Conservation (phyloP, 495 filamentous ascomycete genomes). For the Podospora didyma region DNA sequence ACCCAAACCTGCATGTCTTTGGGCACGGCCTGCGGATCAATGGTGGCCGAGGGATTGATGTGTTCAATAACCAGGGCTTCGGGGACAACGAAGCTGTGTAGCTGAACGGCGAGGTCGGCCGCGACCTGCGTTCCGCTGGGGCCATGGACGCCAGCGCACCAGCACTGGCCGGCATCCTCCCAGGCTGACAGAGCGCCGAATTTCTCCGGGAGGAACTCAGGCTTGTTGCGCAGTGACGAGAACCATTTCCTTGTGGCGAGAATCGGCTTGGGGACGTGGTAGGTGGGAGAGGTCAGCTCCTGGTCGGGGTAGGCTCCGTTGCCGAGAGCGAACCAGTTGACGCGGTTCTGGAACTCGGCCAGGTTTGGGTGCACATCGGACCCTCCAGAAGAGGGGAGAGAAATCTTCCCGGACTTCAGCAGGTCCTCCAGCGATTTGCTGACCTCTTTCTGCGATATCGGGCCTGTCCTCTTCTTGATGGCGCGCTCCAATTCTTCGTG, state of each 20-base stretch:
- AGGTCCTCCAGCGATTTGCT: constrained; percentile 29
- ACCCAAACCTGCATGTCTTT: constrained; percentile 59
- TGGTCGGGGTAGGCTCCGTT: constrained; percentile 32
- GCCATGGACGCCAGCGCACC: constrained; percentile 49
- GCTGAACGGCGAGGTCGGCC: constrained; percentile 45
- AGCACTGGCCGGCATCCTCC: constrained; percentile 63
- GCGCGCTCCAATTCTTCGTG: too few species aligned
- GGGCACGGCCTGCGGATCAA: constrained; percentile 54
- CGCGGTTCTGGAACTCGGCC: constrained; percentile 28
- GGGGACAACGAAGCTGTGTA: constrained; percentile 46
- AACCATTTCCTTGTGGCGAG: constrained; percentile 21
- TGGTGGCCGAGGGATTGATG: constrained; percentile 47
- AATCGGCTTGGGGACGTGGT: constrained; percentile 6
- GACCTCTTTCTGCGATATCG: constrained; percentile 29
- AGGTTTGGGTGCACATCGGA: constrained; percentile 23
- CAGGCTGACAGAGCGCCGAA: constrained; percentile 49
- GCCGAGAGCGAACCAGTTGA: constrained; percentile 40
- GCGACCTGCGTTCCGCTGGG: constrained; percentile 16
- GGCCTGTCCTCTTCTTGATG: too few species aligned
- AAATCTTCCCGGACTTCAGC: constrained; percentile 32
- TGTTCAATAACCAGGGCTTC: constrained; percentile 60
- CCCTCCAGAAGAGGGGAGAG: constrained; percentile 30
- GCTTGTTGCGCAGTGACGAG: constrained; percentile 14
- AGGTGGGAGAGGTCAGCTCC: constrained; percentile 24
- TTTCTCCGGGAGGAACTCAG: constrained; percentile 25